Base-by-base conservation (phyloP, 2,329 filamentous ascomycete species). In the Fonsecaea pedrosoi region DNA sequence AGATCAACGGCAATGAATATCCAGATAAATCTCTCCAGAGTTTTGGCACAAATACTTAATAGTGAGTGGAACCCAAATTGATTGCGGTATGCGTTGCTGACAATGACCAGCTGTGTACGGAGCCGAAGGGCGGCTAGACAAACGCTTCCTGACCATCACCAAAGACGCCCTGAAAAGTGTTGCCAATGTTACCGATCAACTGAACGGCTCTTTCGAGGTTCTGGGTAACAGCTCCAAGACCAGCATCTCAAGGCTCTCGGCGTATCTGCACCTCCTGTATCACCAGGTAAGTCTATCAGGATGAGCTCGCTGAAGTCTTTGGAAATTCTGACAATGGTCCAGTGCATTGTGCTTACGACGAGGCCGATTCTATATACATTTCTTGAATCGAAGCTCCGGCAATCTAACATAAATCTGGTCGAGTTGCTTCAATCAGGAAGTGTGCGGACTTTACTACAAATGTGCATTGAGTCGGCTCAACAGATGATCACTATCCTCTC, bases 1-100 rank as follows among this genome's bases (percentile, higher is more conserved):
- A 77, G 78, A 55, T 75, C 76, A n/a, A 73, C 77, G 18, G 80
- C 79, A 1, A 72, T 84, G 15, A 75, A 75, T 10, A 79, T 84
- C 72, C 80, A 84, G 54, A 81, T 84, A 56, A 81, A 81, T 62
- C 73, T 84, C 38, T 81, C 81, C 3, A 77, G 78, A 45, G 78
- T 81, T 13, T 79, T 82, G 40, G 79, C 81, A 1, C 77, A 80
- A 21, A 82, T 83, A 25, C 76, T 81, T 13, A 78, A 76, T 60
- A 81, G 81, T 83, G 73, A 73, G 79, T 74, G 9, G 38, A 10
- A 25, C 35, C 37, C 21, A 42, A 13, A 15, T 15, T 60, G n/a
- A 18, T 32, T 55, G 34, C 4, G 10, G 32, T 1, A 21, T 40
- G 56, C 40, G 63, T 40, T 53, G 34, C 35, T 64, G 35, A 60